A percentile compares a stretch with the other conserved stretches of the same genome.
Evolutionary conservation across 495 filamentous ascomycete genomes (phyloP).

Genomic region (Friedmanniomyces simplex): DNA sequence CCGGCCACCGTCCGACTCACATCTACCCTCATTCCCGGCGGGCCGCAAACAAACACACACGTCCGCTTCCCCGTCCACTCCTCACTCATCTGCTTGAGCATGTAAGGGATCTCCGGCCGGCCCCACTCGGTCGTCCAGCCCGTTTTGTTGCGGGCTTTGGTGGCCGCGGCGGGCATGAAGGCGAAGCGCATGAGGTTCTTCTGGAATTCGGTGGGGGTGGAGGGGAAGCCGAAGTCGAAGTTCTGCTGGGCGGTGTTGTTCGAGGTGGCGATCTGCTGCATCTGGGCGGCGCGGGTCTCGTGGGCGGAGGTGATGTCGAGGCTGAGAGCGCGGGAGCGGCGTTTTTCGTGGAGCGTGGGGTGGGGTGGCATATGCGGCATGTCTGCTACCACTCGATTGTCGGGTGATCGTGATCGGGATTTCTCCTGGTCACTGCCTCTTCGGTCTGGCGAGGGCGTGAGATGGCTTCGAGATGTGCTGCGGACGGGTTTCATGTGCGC

Average conservation of each 20-base stretch:
- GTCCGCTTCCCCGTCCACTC: conserved; percentile 65
- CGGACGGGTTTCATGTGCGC: conserved; percentile 35
- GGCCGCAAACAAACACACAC: conserved; percentile 90
- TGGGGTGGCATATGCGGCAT: conserved; percentile 18
- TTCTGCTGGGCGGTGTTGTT: conserved; percentile 15
- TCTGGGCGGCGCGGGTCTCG: not conserved
- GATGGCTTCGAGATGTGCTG: conserved; percentile 13
- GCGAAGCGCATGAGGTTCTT: conserved; percentile 81
- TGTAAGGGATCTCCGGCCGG: conserved; percentile 72
- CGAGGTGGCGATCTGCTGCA: not conserved
- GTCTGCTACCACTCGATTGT: conserved; percentile 2
- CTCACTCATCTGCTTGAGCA: conserved; percentile 68
- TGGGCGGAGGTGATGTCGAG: conserved; percentile 27
- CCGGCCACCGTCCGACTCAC: conserved; percentile 76
- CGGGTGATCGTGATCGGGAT: conserved; percentile 4
- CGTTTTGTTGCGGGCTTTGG: conserved; percentile 54
- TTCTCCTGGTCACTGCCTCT: conserved; percentile 1
- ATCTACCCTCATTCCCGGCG: conserved; percentile 74
- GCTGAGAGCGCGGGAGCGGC: conserved; percentile 26
- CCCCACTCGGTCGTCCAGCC: conserved; percentile 89
- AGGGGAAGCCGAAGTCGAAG: conserved; percentile 69
- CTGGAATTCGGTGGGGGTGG: conserved; percentile 66
- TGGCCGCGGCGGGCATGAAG: conserved; percentile 50
- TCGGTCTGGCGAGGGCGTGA: conserved; percentile 6
- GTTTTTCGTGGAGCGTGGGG: conserved; percentile 20